These are phyloP conservation scores for Lachancea quebecensis DNA, from an alignment of 805 yeast species.

Conservation along the genomic window DNA sequence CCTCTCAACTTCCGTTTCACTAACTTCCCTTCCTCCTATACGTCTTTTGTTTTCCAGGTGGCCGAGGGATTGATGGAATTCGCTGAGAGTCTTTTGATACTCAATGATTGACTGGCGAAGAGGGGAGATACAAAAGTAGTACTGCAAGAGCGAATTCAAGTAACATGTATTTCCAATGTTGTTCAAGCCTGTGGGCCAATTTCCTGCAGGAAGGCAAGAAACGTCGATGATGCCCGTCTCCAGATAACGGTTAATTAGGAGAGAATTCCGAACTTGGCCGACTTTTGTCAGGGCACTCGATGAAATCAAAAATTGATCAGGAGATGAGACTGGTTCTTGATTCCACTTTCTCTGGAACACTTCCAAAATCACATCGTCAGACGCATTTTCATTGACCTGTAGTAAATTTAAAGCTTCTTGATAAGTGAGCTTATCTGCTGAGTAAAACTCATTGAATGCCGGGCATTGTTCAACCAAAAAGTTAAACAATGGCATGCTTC, in stretches of 20 bases:
- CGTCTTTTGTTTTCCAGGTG: constrained; percentile 44
- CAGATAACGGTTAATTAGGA: constrained; percentile 49
- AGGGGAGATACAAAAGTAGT: constrained; percentile 80
- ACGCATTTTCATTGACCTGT: constrained; percentile 44
- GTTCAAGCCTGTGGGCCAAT: constrained; percentile 87
- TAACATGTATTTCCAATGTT: constrained; percentile 97
- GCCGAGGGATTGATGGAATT: constrained; percentile 23
- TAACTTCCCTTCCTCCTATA: constrained; percentile 81
- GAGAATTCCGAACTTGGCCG: constrained; percentile 49
- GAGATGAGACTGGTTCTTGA: constrained; percentile 20
- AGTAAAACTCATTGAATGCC: constrained; percentile 22
- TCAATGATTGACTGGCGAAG: constrained; percentile 57
- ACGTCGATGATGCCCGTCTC: constrained; percentile 58
- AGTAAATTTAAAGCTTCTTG: constrained; percentile 43
- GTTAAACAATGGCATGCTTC: constrained; percentile 50
- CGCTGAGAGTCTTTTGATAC: constrained; percentile 39
- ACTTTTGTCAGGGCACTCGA: constrained; percentile 52
- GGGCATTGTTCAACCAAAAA: constrained; percentile 39
- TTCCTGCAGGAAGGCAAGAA: constrained; percentile 49
- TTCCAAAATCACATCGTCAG: constrained; percentile 41
- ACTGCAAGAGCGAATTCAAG: constrained; percentile 83
- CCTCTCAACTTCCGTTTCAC: constrained; percentile 69
- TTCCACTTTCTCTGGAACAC: constrained; percentile 30
- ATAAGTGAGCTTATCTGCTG: constrained; percentile 23
- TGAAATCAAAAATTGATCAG: constrained; percentile 46